Evolutionary conservation across 495 filamentous ascomycete genomes (phyloP), one percentile per base, ranked within the genome.

Genomic region (Penicillium cinerascens): DNA sequence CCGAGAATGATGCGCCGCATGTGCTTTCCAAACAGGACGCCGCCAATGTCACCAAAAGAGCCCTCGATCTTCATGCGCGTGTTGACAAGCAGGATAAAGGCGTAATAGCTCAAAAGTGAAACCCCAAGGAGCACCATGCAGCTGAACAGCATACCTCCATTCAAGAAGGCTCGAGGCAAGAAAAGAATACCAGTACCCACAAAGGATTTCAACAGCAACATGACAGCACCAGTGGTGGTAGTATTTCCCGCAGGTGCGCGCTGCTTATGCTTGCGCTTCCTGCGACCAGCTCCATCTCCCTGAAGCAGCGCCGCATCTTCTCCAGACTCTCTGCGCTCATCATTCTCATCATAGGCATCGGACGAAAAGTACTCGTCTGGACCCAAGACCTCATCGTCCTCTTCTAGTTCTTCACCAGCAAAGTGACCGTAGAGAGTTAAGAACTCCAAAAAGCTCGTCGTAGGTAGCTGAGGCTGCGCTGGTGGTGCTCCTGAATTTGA

Each of bases 161-260:
- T 98, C 41, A 95, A 79, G 69, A 92, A 89, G 13, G 93, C 93
- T 54, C 89, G 84, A 0, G 93, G 93, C 4, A 98, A 76, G 75
- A 98, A 98, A 26, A 98, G 74, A n/a, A 98, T 93, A 27, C 93
- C 93, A 1, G 93, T 98, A 11, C 93, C 93, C 36, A 98, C 92
- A 59, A 98, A 98, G 10, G 91, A 95, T 70, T 98, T 98, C 44
- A 98, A 79, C 35, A 98, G 78, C 18, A 97, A 77, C 44, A 97
- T 65, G 15, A 85, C 83, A 11, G 93, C 92, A 50, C 84, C 83
- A 38, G 83, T 84, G 17, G 87, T 79, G 33, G 80, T 84, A 53
- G 83, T 91, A 16, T 79, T 88, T 37, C 88, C 88, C n/a, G 78
- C 79, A 11, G 80, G 81, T 29, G 82, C 84, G 33, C 86, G 83